Evolutionary conservation across 129 eudicot genomes (phyloP), one percentile per base, ranked within the genome.

Genomic region (Helichrysum umbraculigerum): DNA sequence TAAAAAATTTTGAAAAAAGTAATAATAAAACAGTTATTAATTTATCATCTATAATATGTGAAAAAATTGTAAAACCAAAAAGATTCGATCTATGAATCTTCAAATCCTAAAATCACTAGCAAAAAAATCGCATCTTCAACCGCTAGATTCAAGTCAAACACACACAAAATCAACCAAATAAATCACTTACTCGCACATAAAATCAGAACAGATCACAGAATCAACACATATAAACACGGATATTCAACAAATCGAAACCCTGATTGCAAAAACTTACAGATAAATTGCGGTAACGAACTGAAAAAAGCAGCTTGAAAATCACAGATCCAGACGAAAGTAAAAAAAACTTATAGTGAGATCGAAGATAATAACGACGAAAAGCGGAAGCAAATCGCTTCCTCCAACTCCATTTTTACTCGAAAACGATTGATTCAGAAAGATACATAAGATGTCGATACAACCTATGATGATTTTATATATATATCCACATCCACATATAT

Each of bases 381-480:
- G 44, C 12, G 87, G 75, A 75, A 76, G 75, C 81, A 76, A 83
- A 65, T 75, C 30, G 78, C 56, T 70, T 58, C 81, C 76, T 75
- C 81, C 35, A 70, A 68, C 80, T 78, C 77, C 75, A 79, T 75
- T 64, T 78, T 71, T 70, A 79, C 76, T 79, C 74, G 87, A 83
- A 75, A 83, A 79, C 84, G 87, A 83, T 80, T 68, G 83, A 78
- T 62, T 35, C 66, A 20, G 81, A 59, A 35, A 59, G 73, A 62
- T 78, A 66, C 79, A 60, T 74, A 65, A 50, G 70, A 65, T 22
- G 47, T 77, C 84, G 87, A 83, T 83, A 83, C 81, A 70, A 83
- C 75, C 87, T 68, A 83, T 76, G 87, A 29, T 65, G 19, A 32
- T 65, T 22, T 37, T 25, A 25, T 25, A 25, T 25, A 6, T 19